Evolutionary conservation across 164 flowering plant genomes (phyloP).

Genomic region (Berberis vulgaris): DNA sequence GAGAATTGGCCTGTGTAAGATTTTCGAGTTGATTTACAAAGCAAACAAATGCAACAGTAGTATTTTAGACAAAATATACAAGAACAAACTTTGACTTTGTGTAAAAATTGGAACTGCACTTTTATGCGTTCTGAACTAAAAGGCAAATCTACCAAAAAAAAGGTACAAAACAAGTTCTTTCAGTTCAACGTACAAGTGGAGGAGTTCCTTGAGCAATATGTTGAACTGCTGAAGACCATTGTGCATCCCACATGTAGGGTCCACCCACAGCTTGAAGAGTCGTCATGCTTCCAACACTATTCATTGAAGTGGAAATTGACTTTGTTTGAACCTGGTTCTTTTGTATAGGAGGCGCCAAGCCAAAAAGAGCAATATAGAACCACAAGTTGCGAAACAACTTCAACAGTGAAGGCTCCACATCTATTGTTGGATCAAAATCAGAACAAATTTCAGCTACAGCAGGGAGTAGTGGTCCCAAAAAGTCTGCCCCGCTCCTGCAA

Average conservation of each 20-base stretch:
- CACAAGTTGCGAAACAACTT: constrained; percentile 96
- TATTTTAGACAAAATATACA: no score
- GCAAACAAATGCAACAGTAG: no score
- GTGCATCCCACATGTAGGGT: constrained; percentile 93
- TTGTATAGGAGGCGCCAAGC: constrained; percentile 92
- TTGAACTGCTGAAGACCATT: constrained; percentile 87
- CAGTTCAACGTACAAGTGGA: constrained; percentile 74
- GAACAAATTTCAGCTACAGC: constrained; percentile 98
- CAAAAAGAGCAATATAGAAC: constrained; percentile 97
- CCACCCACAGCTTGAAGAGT: constrained; percentile 94
- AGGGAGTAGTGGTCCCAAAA: constrained; percentile 94
- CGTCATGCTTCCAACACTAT: constrained; percentile 68
- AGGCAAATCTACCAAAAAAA: not conserved
- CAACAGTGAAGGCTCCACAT: constrained; percentile 85
- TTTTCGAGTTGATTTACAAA: no score
- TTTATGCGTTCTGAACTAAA: no score
- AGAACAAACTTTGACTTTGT: no score
- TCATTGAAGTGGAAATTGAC: constrained; percentile 51
- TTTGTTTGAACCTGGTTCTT: constrained; percentile 43
- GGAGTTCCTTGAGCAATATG: constrained; percentile 95
- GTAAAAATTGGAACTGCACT: no score
- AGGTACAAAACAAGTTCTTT: not conserved
- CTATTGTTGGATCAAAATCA: constrained; percentile 80
- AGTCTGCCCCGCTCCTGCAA: constrained; percentile 98
- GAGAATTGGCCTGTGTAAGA: no score